Evolutionary conservation across 108 stramenopile species (phyloP).

Genomic region (Pseudonitzschia pungens): DNA sequence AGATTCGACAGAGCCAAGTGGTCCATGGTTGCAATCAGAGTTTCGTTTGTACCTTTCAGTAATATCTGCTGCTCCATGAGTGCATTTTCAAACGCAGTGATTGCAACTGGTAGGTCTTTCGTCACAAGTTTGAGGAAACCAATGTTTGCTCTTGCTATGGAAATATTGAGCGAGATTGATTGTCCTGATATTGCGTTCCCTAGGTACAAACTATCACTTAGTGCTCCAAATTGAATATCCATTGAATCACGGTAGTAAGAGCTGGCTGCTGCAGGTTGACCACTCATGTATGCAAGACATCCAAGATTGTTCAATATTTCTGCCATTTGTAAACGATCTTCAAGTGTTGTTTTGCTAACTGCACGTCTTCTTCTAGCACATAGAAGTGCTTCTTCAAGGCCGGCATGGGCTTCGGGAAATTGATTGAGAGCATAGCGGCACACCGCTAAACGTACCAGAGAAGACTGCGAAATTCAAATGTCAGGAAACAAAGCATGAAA

Average conservation of each 20-base stretch:
- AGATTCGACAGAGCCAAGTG: conserved; percentile 50
- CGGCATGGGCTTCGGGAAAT: conserved; percentile 31
- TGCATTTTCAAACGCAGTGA: conserved; percentile 39
- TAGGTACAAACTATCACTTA: conserved; percentile 42
- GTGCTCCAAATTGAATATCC: conserved; percentile 36
- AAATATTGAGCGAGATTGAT: conserved; percentile 43
- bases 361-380: conserved; percentile 18
- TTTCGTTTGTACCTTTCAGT: conserved; percentile 40
- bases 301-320: conserved; percentile 60
- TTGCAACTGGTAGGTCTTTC: conserved; percentile 32
- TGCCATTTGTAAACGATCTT: conserved; percentile 42
- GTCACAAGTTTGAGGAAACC: conserved; percentile 43
- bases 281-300: conserved; percentile 43
- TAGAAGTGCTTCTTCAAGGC: conserved; percentile 32
- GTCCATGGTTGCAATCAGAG: conserved; percentile 55
- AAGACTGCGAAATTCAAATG: conserved; percentile 30
- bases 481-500: background rate
- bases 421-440: conserved; percentile 49
- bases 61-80: conserved; percentile 47
- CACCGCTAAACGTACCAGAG: conserved; percentile 33
- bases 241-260: conserved; percentile 41
- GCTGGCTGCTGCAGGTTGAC: conserved; percentile 28
- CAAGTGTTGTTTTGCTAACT: conserved; percentile 1
- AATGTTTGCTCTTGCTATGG: conserved; percentile 46
- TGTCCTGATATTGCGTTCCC: conserved; percentile 29